A percentile compares a stretch with the other conserved stretches of the same genome.
Evolutionary conservation across 2,329 filamentous ascomycete species (phyloP).

Genomic region (Pseudogymnoascus sp.): DNA sequence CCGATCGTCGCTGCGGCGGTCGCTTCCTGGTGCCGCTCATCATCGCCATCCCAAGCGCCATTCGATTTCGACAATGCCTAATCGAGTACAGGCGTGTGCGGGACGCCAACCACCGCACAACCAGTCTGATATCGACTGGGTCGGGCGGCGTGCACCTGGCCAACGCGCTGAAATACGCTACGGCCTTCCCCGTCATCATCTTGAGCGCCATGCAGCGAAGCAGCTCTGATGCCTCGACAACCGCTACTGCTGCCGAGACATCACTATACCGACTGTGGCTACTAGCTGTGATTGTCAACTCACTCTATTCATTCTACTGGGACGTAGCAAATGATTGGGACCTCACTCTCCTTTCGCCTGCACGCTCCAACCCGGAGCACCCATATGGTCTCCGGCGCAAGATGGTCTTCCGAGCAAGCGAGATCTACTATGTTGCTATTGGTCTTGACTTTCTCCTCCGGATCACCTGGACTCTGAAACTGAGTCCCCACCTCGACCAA

Average conservation of each 20-base stretch:
- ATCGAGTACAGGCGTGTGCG: slow-evolving; percentile 75
- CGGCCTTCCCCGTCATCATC: slow-evolving; percentile 83
- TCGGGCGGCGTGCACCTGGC: slow-evolving; percentile 83
- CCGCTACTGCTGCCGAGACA: slow-evolving; percentile 32
- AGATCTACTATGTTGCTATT: slow-evolving; percentile 77
- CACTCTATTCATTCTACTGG: slow-evolving; percentile 96
- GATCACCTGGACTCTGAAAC: slow-evolving; percentile 85
- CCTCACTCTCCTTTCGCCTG: slow-evolving; percentile 65
- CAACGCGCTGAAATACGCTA: slow-evolving; percentile 93
- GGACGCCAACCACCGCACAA: slow-evolving; percentile 42
- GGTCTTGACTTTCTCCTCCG: slow-evolving; percentile 69
- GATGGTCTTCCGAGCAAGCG: slow-evolving; percentile 61
- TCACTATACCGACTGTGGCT: slow-evolving; percentile 55
- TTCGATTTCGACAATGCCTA: slow-evolving; percentile 84
- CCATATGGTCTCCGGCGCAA: slow-evolving; percentile 70
- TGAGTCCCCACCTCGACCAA: slow-evolving; percentile 72
- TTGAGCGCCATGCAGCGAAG: slow-evolving; percentile 66
- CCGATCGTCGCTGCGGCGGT: slow-evolving; percentile 76
- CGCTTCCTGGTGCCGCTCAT: slow-evolving; percentile 73
- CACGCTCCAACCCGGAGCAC: slow-evolving; percentile 50
- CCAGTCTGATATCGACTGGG: slow-evolving; percentile 39
- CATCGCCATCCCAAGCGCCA: slow-evolving; percentile 72
- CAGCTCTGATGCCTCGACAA: slow-evolving; percentile 34
- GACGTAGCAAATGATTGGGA: slow-evolving; percentile 97
- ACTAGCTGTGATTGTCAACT: slow-evolving; percentile 69